Conservation (phyloP, 2,329 filamentous ascomycete species). For the Claviceps pazoutovae region DNA sequence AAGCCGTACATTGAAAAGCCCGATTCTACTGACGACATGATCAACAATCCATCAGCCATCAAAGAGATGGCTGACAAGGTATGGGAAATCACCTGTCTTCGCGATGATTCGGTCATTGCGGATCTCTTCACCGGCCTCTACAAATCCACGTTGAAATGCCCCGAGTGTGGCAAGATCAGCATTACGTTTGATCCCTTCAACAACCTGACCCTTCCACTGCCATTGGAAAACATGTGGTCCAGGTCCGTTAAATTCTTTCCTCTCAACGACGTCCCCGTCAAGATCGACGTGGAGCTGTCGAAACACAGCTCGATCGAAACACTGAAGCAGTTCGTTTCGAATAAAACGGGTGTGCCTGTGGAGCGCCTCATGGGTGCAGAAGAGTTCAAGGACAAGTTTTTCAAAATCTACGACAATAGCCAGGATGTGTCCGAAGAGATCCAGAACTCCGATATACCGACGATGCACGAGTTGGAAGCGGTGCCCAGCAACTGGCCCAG, state of each 20-base stretch:
- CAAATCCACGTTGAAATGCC: conserved; percentile 92
- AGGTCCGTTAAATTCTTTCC: conserved; percentile 67
- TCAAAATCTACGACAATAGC: conserved; percentile 67
- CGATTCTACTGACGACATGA: conserved; percentile 93
- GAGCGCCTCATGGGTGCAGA: conserved; percentile 67
- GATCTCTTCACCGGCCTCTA: conserved; percentile 97
- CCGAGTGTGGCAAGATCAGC: conserved; percentile 83
- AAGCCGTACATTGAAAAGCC: conserved; percentile 98
- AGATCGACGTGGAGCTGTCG: conserved; percentile 65
- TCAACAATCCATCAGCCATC: conserved; percentile 67
- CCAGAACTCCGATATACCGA: conserved; percentile 45
- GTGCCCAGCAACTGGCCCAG: conserved; percentile 65
- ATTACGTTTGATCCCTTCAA: conserved; percentile 98
- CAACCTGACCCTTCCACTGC: conserved; percentile 80
- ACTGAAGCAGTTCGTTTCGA: conserved; percentile 58
- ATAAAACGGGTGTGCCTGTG: conserved; percentile 47
- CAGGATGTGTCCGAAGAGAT: conserved; percentile 60
- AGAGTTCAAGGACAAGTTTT: conserved; percentile 72
- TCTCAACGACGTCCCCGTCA: conserved; percentile 53
- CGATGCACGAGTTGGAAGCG: conserved; percentile 64
- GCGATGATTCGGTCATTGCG: conserved; percentile 89
- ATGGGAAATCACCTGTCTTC: conserved; percentile 80
- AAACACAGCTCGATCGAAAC: conserved; percentile 56
- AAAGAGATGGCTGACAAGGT: conserved; percentile 74
- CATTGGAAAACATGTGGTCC: conserved; percentile 70